These are phyloP conservation scores for Quercus tomentella DNA, from an alignment of 331 rosid genomes.

Conservation along the genomic window DNA sequence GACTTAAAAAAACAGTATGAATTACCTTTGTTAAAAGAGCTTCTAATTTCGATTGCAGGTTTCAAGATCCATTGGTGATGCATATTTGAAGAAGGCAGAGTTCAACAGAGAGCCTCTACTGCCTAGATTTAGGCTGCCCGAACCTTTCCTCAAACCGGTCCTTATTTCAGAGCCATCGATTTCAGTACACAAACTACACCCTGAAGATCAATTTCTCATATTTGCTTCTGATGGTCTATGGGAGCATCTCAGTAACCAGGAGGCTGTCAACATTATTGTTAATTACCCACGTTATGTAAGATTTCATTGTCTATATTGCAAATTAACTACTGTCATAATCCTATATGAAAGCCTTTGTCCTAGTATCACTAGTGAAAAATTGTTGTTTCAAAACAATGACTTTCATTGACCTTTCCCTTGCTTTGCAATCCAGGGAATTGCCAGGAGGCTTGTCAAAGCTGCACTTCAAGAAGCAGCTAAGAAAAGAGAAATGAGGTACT, in stretches of 20 bases:
- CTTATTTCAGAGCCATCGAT: conserved; percentile 72
- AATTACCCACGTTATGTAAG: conserved; percentile 63
- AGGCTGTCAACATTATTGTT: conserved; percentile 68
- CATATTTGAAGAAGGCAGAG: conserved; percentile 74
- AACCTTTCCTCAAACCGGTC: conserved; percentile 69
- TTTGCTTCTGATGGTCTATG: conserved; percentile 95
- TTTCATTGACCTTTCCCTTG: not conserved
- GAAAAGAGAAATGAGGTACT: conserved; percentile 78
- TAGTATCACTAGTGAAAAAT: too few species aligned
- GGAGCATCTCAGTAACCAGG: conserved; percentile 94
- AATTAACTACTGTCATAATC: not conserved
- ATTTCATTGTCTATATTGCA: not conserved
- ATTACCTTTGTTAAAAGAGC: conserved; percentile 4
- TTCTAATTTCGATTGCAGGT: conserved; percentile 45
- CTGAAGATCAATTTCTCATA: conserved; percentile 70
- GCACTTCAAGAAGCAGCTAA: conserved; percentile 85
- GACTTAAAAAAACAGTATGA: not conserved
- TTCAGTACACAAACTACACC: conserved; percentile 49
- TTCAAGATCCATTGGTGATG: conserved; percentile 89
- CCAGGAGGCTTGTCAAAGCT: conserved; percentile 74
- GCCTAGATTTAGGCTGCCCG: conserved; percentile 56
- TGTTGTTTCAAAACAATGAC: not conserved
- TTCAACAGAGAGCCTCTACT: conserved; percentile 78
- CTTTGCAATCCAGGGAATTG: conserved; percentile 58
- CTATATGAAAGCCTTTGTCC: not conserved